phyloP scores from a whole-genome alignment of 345 rosid species.

The Gossypium rotundifolium region DNA sequence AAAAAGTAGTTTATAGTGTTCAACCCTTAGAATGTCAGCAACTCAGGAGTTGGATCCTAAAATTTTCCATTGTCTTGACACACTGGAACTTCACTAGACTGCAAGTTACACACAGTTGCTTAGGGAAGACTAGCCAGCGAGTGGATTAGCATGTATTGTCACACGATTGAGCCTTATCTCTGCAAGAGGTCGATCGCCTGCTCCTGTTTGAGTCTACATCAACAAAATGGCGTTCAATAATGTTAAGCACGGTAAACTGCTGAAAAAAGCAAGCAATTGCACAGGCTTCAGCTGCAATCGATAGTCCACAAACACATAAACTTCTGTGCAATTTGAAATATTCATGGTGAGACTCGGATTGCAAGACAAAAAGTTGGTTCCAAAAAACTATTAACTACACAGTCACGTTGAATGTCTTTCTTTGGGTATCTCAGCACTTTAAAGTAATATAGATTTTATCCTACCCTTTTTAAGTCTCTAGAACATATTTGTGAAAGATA shows the following conservation, averaged over 20 bases:
- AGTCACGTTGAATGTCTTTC: background rate
- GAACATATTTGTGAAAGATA: background rate
- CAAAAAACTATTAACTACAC: background rate
- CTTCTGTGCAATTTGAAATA: background rate
- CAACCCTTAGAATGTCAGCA: background rate
- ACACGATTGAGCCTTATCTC: slow-evolving; percentile 94
- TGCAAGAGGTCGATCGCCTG: slow-evolving; percentile 92
- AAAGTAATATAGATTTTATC: background rate
- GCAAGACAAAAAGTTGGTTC: background rate
- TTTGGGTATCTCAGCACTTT: background rate
- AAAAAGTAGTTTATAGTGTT: too few species aligned
- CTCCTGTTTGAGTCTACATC: slow-evolving; percentile 79
- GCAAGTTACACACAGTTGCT: background rate
- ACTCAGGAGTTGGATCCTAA: background rate
- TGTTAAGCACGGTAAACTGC: background rate
- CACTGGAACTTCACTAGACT: background rate
- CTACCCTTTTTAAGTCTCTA: background rate
- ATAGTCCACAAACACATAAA: background rate
- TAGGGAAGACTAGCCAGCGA: slow-evolving; percentile 51
- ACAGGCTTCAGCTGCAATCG: background rate
- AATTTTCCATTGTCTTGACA: slow-evolving; percentile 6
- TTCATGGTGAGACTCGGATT: background rate
- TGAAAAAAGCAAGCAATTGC: background rate
- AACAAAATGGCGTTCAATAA: slow-evolving; percentile 1
- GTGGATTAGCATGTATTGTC: slow-evolving; percentile 94